phyloP scores from a whole-genome alignment of 257 asterid species.

The Misopates orontium region DNA sequence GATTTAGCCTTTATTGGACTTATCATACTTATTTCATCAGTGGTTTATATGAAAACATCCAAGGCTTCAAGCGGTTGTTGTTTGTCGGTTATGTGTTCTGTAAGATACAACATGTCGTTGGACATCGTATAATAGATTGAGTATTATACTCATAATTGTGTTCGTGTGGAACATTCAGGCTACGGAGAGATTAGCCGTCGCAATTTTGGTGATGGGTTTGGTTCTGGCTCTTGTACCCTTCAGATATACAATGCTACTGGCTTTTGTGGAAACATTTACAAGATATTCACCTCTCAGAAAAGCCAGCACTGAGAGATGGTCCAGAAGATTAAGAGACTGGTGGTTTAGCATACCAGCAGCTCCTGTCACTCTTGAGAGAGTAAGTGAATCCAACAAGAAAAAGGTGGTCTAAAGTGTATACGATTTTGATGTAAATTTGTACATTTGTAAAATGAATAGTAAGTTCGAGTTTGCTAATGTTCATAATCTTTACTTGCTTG shows the following conservation, averaged over 20 bases:
- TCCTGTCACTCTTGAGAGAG: conserved; percentile 65
- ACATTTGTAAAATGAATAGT: too few species aligned
- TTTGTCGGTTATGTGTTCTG: not conserved
- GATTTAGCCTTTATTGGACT: too few species aligned
- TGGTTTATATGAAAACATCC: too few species aligned
- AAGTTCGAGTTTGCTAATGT: too few species aligned
- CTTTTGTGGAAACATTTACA: conserved; percentile 67
- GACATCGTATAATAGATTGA: not conserved
- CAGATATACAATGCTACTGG: conserved; percentile 45
- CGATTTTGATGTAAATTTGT: not conserved
- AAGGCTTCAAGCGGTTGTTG: too few species aligned
- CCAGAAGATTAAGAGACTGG: conserved; percentile 84
- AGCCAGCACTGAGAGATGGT: conserved; percentile 77
- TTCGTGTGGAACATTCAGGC: conserved; percentile 52
- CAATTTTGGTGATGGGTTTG: conserved; percentile 52
- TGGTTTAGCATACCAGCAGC: conserved; percentile 99
- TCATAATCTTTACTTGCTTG: too few species aligned
- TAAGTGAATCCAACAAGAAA: conserved; percentile 69
- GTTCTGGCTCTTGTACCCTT: conserved; percentile 61
- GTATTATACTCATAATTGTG: conserved; percentile 4
- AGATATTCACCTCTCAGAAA: conserved; percentile 71
- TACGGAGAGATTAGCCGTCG: conserved; percentile 62
- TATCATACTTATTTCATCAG: too few species aligned
- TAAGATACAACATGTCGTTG: not conserved
- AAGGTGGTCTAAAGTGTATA: conserved; percentile 35